Evolutionary conservation across 2,329 filamentous ascomycete genomes (phyloP).

Genomic region (Aspergillus felis): DNA sequence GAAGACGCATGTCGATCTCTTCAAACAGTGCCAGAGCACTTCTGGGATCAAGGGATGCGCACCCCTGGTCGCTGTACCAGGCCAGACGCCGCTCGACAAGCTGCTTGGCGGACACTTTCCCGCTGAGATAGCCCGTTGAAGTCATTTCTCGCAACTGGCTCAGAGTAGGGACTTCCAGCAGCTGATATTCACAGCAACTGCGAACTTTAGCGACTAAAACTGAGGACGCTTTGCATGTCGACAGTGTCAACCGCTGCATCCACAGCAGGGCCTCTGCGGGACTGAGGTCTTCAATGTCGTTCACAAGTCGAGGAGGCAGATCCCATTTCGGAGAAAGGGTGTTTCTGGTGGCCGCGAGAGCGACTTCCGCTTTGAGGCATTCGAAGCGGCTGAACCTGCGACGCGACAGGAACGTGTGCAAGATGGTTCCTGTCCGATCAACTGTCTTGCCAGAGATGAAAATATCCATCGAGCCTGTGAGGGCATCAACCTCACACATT

Average conservation of each 20-base stretch:
- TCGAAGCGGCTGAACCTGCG: conserved; percentile 23
- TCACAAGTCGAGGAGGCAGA: conserved; percentile 25
- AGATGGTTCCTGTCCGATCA: conserved; percentile 29
- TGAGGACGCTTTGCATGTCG: conserved; percentile 2
- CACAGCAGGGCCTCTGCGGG: conserved; percentile 28
- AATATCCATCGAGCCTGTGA: conserved; percentile 17
- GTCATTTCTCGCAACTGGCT: conserved; percentile 35
- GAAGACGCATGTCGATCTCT: conserved; percentile 30
- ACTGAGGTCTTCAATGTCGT: conserved; percentile 34
- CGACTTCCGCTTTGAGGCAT: conserved; percentile 29
- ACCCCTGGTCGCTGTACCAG: conserved; percentile 42
- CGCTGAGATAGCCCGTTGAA: conserved; percentile 38
- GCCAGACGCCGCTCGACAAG: conserved; percentile 37
- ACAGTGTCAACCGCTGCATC: conserved; percentile 7
- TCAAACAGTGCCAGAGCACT: conserved; percentile 38
- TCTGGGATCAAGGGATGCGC: conserved; percentile 29
- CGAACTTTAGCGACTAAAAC: conserved; percentile 12
- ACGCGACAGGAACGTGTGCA: conserved; percentile 38
- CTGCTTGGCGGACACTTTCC: conserved; percentile 31
- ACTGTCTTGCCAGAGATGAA: conserved; percentile 33
- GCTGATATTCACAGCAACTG: conserved; percentile 16
- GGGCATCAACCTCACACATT: conserved; percentile 11
- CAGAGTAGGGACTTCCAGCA: conserved; percentile 31
- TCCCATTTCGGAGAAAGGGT: conserved; percentile 14
- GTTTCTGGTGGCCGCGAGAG: conserved; percentile 21